phyloP scores from a whole-genome alignment of 305 asterid genomes.

The Caryopteris hybrid region DNA sequence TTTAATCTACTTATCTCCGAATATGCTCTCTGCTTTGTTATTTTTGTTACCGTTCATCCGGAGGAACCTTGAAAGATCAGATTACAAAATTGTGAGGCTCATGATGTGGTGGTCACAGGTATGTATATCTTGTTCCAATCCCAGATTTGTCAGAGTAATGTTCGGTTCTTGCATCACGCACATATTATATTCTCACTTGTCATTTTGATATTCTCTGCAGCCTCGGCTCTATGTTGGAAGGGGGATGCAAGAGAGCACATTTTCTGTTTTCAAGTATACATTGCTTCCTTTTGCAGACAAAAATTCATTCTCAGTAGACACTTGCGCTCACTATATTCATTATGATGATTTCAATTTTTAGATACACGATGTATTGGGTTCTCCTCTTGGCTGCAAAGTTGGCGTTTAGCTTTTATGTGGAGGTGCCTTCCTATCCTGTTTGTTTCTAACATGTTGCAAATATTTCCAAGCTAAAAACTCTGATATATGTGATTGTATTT shows the following conservation, averaged over 20 bases:
- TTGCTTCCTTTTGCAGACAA: conserved; percentile 15
- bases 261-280: conserved; percentile 77
- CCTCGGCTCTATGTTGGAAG: conserved; percentile 98
- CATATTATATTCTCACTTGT: conserved; percentile 10
- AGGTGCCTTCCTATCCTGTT: conserved; percentile 45
- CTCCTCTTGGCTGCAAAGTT: conserved; percentile 85
- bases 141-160: conserved; percentile 10
- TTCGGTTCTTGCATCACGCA: conserved; percentile 3
- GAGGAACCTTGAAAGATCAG: conserved; percentile 85
- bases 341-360: conserved; percentile 31
- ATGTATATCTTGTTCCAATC: conserved; percentile 16
- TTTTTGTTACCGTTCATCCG: conserved; percentile 86
- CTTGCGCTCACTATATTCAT: conserved; percentile 10
- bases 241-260: conserved; percentile 97
- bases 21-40: conserved; percentile 79
- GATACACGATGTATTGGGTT: conserved; percentile 91
- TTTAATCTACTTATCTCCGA: conserved; percentile 81
- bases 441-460: not conserved
- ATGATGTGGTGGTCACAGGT: conserved; percentile 99
- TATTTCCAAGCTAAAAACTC: conserved; percentile 5
- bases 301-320: conserved; percentile 18
- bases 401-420: conserved; percentile 82
- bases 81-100: conserved; percentile 74
- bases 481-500: not conserved
- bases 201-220: conserved; percentile 41